These are phyloP conservation scores for Myxozyma sirexii DNA, from an alignment of 805 yeast genomes.

Conservation along the genomic window DNA sequence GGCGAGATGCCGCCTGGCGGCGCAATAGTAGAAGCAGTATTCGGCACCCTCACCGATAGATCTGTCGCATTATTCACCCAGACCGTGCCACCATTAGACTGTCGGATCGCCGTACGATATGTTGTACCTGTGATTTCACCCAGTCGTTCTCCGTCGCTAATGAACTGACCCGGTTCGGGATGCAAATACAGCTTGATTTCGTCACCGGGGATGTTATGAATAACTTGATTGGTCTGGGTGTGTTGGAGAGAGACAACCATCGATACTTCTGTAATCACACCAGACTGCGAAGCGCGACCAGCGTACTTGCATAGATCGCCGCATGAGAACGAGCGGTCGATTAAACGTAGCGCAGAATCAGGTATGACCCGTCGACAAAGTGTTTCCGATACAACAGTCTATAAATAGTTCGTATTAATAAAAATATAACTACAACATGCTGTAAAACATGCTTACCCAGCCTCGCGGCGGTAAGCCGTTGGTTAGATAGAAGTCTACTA, in stretches of 20 bases:
- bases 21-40: slow-evolving; percentile 7
- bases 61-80: slow-evolving; percentile 25
- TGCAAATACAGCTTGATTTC: slow-evolving; percentile 21
- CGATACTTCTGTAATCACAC: slow-evolving; percentile 19
- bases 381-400: slow-evolving; percentile 29
- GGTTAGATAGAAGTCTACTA: slow-evolving; percentile 13
- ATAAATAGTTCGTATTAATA: not conserved
- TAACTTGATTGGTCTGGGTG: slow-evolving; percentile 28
- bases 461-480: slow-evolving; percentile 32
- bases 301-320: slow-evolving; percentile 30
- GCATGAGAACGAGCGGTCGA: slow-evolving; percentile 28
- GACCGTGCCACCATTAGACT: slow-evolving; percentile 22
- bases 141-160: slow-evolving; percentile 24
- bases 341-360: slow-evolving; percentile 27
- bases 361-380: slow-evolving; percentile 25
- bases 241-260: slow-evolving; percentile 31
- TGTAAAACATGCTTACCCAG: slow-evolving; percentile 28
- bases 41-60: slow-evolving; percentile 10
- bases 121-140: slow-evolving; percentile 21
- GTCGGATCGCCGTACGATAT: slow-evolving; percentile 16
- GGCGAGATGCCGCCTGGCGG: slow-evolving; percentile 32
- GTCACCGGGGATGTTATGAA: slow-evolving; percentile 21
- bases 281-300: slow-evolving; percentile 24
- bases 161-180: slow-evolving; percentile 30
- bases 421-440: too few relatives aligned